Evolutionary conservation across 2,329 filamentous ascomycete species (phyloP), one percentile per base, ranked within the genome.

Genomic region (Capronia coronata): DNA sequence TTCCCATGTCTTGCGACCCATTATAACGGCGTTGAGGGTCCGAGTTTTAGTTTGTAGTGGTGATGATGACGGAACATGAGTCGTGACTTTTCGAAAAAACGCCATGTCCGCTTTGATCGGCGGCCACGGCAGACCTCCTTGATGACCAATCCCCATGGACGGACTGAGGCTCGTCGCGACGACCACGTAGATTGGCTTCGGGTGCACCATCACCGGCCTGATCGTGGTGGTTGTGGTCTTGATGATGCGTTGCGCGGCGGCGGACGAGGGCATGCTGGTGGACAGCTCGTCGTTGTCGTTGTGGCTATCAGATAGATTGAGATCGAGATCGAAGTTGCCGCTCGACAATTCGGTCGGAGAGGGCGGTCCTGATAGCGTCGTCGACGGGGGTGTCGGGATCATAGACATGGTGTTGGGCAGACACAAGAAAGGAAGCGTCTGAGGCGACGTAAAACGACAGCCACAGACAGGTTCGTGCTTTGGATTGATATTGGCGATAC

Each of bases 1-100:
- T 45, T 94, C 88, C 84, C 91, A 98, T 0, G 93, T 98, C 69
- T 94, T 96, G 63, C 93, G 86, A 52, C 93, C 93, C 93, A 98
- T 98, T 60, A 98, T 84, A 44, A 97, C 87, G 14, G 87, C 86
- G 67, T 90, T 91, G n/a, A 43, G n/a, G n/a, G n/a, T 19, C 14
- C n/a, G 27, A 7, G 38, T 18, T 19, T 3, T 10, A 30, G 75
- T 25, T 67, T 55, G 13, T 49, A 29, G 46, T 43, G 47, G 23
- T 22, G 48, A 25, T 58, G 71, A 50, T 35, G 70, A 59, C 0
- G 54, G 49, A 11, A 53, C 43, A 0, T 61, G 47, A 2, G 52
- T 88, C 2, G 91, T 97, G 34, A 95, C 84, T 51, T 90, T 83
- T 14, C 88, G 86, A 67, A 98, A 98, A 67, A 95, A 97, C 32